Evolutionary conservation across 108 stramenopile species (phyloP).

Genomic region (Cyclotella atomus): DNA sequence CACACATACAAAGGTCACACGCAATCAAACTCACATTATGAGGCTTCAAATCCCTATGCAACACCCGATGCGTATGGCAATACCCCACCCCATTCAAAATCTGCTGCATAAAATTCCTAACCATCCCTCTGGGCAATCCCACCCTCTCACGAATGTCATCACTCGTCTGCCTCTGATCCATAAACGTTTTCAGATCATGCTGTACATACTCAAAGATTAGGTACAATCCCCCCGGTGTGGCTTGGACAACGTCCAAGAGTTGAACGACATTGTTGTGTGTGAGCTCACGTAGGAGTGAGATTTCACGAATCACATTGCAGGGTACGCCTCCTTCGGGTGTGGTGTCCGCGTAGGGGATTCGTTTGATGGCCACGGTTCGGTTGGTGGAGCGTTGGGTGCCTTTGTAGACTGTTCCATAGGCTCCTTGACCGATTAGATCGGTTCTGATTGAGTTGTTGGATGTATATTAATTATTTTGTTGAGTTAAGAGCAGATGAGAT

Average conservation of each 20-base stretch:
- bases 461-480: background rate
- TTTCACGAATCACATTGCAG: constrained; percentile 92
- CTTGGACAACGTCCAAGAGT: constrained; percentile 81
- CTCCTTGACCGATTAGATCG: constrained; percentile 98
- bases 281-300: constrained; percentile 82
- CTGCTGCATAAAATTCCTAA: constrained; percentile 78
- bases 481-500: background rate
- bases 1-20: background rate
- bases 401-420: constrained; percentile 99
- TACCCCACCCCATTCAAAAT: constrained; percentile 88
- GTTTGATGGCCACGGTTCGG: constrained; percentile 88
- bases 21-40: constrained; percentile 70
- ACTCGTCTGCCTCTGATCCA: constrained; percentile 75
- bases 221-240: constrained; percentile 80
- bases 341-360: constrained; percentile 85
- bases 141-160: constrained; percentile 78
- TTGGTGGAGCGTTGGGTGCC: constrained; percentile 85
- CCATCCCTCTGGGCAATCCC: constrained; percentile 70
- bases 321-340: constrained; percentile 91
- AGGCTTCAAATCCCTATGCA: constrained; percentile 94
- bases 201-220: constrained; percentile 89
- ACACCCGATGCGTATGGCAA: constrained; percentile 87
- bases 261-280: constrained; percentile 86
- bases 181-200: constrained; percentile 84
- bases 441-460: constrained; percentile 57